Conservation (phyloP, 441 rosid species). For the Pelargonium cotyledonis region DNA sequence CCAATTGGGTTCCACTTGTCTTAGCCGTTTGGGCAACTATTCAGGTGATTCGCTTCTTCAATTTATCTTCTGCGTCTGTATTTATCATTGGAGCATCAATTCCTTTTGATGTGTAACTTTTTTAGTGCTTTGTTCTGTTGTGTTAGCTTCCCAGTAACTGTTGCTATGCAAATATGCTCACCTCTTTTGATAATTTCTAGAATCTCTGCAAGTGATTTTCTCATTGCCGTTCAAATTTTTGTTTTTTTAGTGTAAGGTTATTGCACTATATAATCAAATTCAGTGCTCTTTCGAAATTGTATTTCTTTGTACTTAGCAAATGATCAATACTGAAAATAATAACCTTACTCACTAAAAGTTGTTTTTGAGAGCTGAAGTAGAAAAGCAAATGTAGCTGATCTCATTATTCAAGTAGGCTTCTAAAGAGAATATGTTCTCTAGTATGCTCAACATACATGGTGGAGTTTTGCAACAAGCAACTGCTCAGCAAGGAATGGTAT, state of each 20-base stretch:
- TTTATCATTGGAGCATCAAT: background rate
- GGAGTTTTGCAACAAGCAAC: too few relatives aligned
- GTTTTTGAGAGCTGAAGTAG: too few relatives aligned
- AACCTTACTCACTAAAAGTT: too few relatives aligned
- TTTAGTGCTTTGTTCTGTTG: background rate
- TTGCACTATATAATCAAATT: too few relatives aligned
- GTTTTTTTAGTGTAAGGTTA: background rate
- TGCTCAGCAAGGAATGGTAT: too few relatives aligned
- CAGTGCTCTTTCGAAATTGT: too few relatives aligned
- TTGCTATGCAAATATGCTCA: background rate
- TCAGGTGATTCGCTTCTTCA: conserved; percentile 42
- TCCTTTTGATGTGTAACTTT: background rate
- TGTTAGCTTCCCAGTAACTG: background rate
- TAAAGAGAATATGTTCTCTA: too few relatives aligned
- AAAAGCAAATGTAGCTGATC: too few relatives aligned
- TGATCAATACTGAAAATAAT: too few relatives aligned
- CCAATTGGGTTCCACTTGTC: conserved; percentile 85
- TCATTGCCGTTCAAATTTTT: background rate
- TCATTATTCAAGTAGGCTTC: too few relatives aligned
- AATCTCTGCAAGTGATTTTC: background rate
- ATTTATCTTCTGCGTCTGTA: background rate
- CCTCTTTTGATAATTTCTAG: background rate
- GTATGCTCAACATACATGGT: too few relatives aligned
- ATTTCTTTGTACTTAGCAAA: too few relatives aligned
- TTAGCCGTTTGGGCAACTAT: conserved; percentile 86